Percentiles rank a stretch among this genome's conserved stretches.
These are phyloP conservation scores for Blastomyces parvus DNA, from an alignment of 2,329 filamentous ascomycete species.

Conservation along the genomic window DNA sequence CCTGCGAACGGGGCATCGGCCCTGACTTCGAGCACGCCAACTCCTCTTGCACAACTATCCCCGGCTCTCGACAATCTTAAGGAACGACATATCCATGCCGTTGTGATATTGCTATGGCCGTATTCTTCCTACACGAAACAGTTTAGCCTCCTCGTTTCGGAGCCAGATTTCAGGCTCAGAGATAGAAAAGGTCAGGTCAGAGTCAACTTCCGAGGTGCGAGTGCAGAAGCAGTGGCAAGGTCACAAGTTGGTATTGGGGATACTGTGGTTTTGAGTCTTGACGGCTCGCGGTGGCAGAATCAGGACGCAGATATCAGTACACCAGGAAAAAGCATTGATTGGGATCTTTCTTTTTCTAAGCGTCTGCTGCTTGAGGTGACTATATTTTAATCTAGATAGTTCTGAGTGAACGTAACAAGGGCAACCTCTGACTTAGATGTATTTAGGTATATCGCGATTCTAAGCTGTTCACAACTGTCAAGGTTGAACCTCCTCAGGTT, in stretches of 20 bases:
- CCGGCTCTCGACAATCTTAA: constrained; percentile 25
- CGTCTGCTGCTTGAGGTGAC: constrained; percentile 31
- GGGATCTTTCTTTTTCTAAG: constrained; percentile 45
- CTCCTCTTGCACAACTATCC: constrained; percentile 36
- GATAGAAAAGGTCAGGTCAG: constrained; percentile 70
- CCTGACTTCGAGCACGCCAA: constrained; percentile 19
- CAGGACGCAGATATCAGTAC: constrained; percentile 38
- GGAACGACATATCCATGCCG: constrained; percentile 48
- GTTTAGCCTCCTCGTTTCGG: constrained; percentile 70
- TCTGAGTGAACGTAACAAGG: not conserved
- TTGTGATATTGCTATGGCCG: constrained; percentile 82
- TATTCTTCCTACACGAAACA: constrained; percentile 69
- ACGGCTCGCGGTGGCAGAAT: constrained; percentile 53
- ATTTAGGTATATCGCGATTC: constrained; percentile 34
- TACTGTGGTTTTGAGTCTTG: constrained; percentile 57
- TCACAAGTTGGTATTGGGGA: constrained; percentile 69
- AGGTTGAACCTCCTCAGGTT: constrained; percentile 27
- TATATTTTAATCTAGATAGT: not conserved
- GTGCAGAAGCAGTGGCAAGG: constrained; percentile 59
- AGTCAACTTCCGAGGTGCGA: constrained; percentile 60
- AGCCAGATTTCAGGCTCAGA: constrained; percentile 73
- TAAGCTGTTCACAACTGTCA: constrained; percentile 6
- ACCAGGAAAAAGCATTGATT: constrained; percentile 48
- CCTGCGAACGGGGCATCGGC: constrained; percentile 17
- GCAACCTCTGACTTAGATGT: not conserved